Evolutionary conservation across 2,329 filamentous ascomycete genomes (phyloP), one percentile per base, ranked within the genome.

Genomic region (Monilinia polystroma): DNA sequence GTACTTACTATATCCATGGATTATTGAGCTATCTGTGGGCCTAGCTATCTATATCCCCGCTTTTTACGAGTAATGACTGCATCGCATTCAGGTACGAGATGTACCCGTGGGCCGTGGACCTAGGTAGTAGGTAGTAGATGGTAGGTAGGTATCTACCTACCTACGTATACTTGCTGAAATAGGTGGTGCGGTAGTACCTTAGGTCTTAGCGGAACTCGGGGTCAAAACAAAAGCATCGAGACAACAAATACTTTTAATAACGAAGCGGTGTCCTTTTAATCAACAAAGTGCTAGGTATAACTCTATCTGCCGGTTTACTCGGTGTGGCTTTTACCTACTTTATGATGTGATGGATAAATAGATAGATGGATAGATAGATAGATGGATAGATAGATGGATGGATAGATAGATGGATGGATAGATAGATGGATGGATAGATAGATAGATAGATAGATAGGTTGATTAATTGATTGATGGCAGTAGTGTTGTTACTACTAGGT

Each of bases 201-300:
- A 45, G 43, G 43, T 18, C 29, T 41, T 10, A 60, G 57, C 57
- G 43, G 45, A 35, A 60, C 57, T 60, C 57, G 57, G 57, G 57
- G 26, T 60, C 43, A 49, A 60, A 45, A 43, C 41, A 43, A 43
- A 43, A 14, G 10, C 12, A 43, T 43, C 11, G 16, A 14, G 18
- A 45, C 43, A 45, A 45, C 43, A 18, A 6, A 35, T 35, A 6
- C 32, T 35, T 35, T 35, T 18, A 45, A 45, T 18, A 18, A 45
- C 43, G 6, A 47, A 20, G 45, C 45, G 45, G 45, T 47, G 8
- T 12, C 8, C 11, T 51, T 23, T 51, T 20, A 10, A n/a, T 47
- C 32, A 35, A 35, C 32, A 5, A 35, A 5, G 32, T 8, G 7
- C 32, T 35, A 35, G 32, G 32, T 5, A 35, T 8, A 35, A 35